phyloP scores from a whole-genome alignment of 1,139 yeast genomes.

The Magnusiomyces fungicola region DNA sequence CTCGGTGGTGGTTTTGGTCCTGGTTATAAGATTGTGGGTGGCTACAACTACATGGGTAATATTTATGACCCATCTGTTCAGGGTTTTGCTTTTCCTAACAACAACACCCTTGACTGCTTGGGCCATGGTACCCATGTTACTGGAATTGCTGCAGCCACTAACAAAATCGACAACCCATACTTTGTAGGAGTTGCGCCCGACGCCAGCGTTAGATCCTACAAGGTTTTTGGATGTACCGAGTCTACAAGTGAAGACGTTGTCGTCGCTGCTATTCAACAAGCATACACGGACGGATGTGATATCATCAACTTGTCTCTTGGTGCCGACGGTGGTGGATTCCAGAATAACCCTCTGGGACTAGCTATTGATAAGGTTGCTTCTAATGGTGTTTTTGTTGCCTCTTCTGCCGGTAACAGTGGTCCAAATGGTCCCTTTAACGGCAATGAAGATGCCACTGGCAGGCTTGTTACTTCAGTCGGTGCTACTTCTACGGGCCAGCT shows the following conservation, averaged over 20 bases:
- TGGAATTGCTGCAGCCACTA: constrained; percentile 20
- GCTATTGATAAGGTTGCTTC: constrained; percentile 17
- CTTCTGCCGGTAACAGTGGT: constrained; percentile 21
- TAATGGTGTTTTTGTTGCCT: constrained; percentile 16
- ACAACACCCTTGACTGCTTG: constrained; percentile 20
- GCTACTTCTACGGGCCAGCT: constrained; percentile 10
- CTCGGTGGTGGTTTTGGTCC: constrained; percentile 22
- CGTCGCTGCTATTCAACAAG: constrained; percentile 18
- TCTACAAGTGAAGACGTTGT: constrained; percentile 19
- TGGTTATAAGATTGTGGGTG: constrained; percentile 18
- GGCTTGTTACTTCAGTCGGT: constrained; percentile 12
- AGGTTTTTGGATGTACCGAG: constrained; percentile 20
- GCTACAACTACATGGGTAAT: constrained; percentile 17
- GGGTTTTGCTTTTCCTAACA: constrained; percentile 8
- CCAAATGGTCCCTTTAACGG: constrained; percentile 10
- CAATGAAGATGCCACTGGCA: constrained; percentile 13
- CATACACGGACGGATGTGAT: constrained; percentile 18
- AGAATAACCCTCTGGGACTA: constrained; percentile 14
- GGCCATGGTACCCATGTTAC: constrained; percentile 23
- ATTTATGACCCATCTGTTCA: constrained; percentile 4
- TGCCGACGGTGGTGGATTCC: constrained; percentile 14
- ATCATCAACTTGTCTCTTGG: constrained; percentile 20
- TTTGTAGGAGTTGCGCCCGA: constrained; percentile 22
- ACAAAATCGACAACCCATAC: constrained; percentile 7
- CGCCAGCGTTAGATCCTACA: constrained; percentile 18